Percentiles rank a stretch among this genome's conserved stretches.
These are phyloP conservation scores for Mortierella claussenii DNA, from an alignment of 192 early-diverging fungal genomes.

Conservation along the genomic window DNA sequence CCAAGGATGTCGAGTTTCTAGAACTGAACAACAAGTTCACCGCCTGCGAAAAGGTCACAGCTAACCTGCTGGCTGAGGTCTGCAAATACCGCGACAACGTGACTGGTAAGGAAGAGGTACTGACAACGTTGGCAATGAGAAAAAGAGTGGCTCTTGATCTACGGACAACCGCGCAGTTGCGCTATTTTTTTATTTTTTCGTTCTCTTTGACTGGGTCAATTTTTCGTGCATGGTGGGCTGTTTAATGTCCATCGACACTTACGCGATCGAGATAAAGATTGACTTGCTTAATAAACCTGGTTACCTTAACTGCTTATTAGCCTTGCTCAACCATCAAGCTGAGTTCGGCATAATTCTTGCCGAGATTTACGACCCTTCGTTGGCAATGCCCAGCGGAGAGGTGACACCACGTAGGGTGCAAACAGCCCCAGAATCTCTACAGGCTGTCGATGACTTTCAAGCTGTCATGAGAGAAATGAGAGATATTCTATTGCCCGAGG, in stretches of 20 bases:
- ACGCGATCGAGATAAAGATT: no score
- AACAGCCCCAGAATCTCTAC: slow-evolving; percentile 47
- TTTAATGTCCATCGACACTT: no score
- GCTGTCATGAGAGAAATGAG: slow-evolving; percentile 46
- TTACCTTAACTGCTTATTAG: slow-evolving; percentile 1
- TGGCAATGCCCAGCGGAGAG: slow-evolving; percentile 24
- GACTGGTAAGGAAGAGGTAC: slow-evolving; percentile 24
- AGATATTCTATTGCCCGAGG: slow-evolving; percentile 48
- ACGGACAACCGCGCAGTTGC: neutral
- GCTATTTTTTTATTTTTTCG: slow-evolving; percentile 1
- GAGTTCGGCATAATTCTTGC: slow-evolving; percentile 53
- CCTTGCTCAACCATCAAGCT: slow-evolving; percentile 51
- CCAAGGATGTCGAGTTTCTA: slow-evolving; percentile 37
- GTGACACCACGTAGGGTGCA: slow-evolving; percentile 36
- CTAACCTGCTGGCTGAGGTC: slow-evolving; percentile 22
- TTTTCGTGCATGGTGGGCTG: neutral
- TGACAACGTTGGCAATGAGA: neutral
- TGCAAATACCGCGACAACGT: slow-evolving; percentile 49
- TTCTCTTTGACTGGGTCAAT: neutral
- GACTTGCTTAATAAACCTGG: neutral
- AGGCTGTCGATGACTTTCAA: slow-evolving; percentile 45
- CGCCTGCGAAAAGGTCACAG: slow-evolving; percentile 22
- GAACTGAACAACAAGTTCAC: slow-evolving; percentile 43
- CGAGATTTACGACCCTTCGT: slow-evolving; percentile 48
- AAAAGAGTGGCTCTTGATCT: neutral